Evolutionary conservation across 2,329 filamentous ascomycete genomes (phyloP).

Genomic region (Colletotrichum sp.): DNA sequence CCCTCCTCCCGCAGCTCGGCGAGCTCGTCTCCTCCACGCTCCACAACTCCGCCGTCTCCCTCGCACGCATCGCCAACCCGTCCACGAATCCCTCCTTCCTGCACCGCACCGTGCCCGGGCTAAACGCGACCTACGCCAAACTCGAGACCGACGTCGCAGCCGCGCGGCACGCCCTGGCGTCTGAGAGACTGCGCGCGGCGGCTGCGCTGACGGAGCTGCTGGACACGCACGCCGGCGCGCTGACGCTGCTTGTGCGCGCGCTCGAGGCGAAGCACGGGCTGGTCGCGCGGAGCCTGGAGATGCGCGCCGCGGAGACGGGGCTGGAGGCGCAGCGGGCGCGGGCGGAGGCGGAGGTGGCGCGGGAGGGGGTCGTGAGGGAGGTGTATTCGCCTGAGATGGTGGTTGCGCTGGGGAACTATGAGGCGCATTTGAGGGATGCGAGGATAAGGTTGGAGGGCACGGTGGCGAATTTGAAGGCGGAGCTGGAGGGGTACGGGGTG

Average conservation of each 20-base stretch:
- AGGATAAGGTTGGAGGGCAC: constrained; percentile 49
- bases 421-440: constrained; percentile 53
- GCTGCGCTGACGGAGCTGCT: constrained; percentile 44
- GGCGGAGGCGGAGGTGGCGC: constrained; percentile 38
- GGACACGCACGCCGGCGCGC: constrained; percentile 38
- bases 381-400: constrained; percentile 51
- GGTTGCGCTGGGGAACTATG: constrained; percentile 51
- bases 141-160: constrained; percentile 38
- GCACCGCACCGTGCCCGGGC: constrained; percentile 60
- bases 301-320: constrained; percentile 51
- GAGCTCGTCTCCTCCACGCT: constrained; percentile 55
- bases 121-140: constrained; percentile 44
- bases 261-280: constrained; percentile 62
- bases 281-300: constrained; percentile 54
- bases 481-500: constrained; percentile 58
- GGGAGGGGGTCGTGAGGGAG: constrained; percentile 38
- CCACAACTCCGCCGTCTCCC: constrained; percentile 49
- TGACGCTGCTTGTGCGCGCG: constrained; percentile 50
- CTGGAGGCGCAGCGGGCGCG: constrained; percentile 48
- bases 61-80: constrained; percentile 55
- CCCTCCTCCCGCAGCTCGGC: constrained; percentile 53
- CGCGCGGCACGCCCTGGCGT: constrained; percentile 37
- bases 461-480: constrained; percentile 42
- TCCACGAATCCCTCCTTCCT: constrained; percentile 60
- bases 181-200: constrained; percentile 43